phyloP scores from a whole-genome alignment of 805 yeast genomes.

The Nakazawaea holstii region DNA sequence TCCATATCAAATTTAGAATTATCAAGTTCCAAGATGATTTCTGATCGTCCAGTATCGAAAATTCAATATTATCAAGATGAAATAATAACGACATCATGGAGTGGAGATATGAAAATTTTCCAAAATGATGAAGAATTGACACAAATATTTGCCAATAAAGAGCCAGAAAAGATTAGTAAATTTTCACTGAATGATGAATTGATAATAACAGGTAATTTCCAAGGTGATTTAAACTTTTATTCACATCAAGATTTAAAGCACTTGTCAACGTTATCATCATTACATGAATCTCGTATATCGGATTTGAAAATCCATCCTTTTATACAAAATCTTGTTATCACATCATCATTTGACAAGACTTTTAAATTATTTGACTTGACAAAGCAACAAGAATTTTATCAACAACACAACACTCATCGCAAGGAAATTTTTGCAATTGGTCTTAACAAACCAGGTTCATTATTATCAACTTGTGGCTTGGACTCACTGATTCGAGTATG shows the following conservation, averaged over 20 bases:
- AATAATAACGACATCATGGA: slow-evolving; percentile 79
- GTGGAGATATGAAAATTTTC: slow-evolving; percentile 60
- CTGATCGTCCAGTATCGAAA: slow-evolving; percentile 63
- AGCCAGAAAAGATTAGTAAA: slow-evolving; percentile 63
- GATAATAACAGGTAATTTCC: slow-evolving; percentile 17
- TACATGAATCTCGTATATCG: slow-evolving; percentile 53
- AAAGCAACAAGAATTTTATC: slow-evolving; percentile 41
- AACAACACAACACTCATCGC: slow-evolving; percentile 79
- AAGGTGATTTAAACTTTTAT: slow-evolving; percentile 33
- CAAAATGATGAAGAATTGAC: slow-evolving; percentile 30
- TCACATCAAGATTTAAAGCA: too few species aligned
- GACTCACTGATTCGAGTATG: slow-evolving; percentile 73
- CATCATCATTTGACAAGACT: slow-evolving; percentile 78
- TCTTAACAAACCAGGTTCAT: slow-evolving; percentile 73
- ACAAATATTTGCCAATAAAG: slow-evolving; percentile 22
- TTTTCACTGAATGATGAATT: slow-evolving; percentile 52
- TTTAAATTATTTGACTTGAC: slow-evolving; percentile 85
- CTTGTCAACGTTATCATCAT: not conserved
- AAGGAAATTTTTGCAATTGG: slow-evolving; percentile 59
- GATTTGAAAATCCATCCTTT: slow-evolving; percentile 62
- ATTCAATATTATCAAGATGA: slow-evolving; percentile 38
- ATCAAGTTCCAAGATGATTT: slow-evolving; percentile 65
- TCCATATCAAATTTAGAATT: slow-evolving; percentile 34
- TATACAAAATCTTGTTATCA: slow-evolving; percentile 42
- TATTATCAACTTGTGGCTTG: slow-evolving; percentile 70